Evolutionary conservation across 768 basidiomycete species (phyloP).

Genomic region (Aureoboletus auriporus): DNA sequence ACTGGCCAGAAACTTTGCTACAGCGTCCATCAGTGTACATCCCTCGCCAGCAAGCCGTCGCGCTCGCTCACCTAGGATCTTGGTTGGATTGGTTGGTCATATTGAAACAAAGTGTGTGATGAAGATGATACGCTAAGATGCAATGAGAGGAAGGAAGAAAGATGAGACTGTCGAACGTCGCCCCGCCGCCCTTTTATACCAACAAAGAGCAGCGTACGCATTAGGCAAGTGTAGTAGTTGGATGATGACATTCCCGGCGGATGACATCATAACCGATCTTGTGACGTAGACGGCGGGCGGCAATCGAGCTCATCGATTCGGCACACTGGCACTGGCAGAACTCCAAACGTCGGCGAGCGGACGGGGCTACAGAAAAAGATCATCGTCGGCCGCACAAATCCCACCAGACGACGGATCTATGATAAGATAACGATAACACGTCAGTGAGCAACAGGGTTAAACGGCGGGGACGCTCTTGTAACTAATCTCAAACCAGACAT

Average conservation of each 20-base stretch:
- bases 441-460: no score
- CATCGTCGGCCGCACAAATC: no score
- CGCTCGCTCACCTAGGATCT: slow-evolving; percentile 25
- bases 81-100: slow-evolving; percentile 18
- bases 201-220: slow-evolving; percentile 16
- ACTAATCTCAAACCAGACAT: no score
- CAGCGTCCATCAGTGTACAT: neutral
- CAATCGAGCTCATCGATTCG: slow-evolving; percentile 3
- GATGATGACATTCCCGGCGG: slow-evolving; percentile 16
- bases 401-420: no score
- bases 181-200: slow-evolving; percentile 23
- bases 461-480: no score
- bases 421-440: no score
- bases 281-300: slow-evolving; percentile 20
- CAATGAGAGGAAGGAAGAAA: slow-evolving; percentile 1
- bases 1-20: slow-evolving; percentile 34
- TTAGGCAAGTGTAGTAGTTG: slow-evolving; percentile 26
- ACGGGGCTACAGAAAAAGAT: neutral
- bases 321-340: no score
- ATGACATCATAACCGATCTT: slow-evolving; percentile 28
- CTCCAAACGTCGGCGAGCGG: neutral
- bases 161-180: neutral
- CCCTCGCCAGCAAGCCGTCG: neutral
- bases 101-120: neutral
- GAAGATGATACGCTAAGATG: neutral